Base-by-base conservation (phyloP, 208 protist genomes). In the Lotmaria passim region DNA sequence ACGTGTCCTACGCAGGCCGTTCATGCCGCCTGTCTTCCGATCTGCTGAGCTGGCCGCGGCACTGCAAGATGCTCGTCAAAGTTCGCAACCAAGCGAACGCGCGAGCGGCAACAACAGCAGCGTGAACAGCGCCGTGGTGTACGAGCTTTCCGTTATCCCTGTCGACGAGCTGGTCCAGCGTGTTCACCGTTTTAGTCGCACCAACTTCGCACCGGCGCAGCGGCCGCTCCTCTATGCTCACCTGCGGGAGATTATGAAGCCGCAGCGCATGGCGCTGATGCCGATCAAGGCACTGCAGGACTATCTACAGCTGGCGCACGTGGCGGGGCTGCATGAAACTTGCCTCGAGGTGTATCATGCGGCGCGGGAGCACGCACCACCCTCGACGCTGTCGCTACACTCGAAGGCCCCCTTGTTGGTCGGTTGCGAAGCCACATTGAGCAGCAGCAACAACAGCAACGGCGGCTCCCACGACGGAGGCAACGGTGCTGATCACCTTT, bases 131-230 rank as follows among this genome's bases (percentile, higher is more conserved):
- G 24, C 44, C 30, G 34, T 34, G 11, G 15, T 64, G 14, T 77
- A 80, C 14, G 81, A 87, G 62, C 51, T 89, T 2, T 34, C 73
- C 10, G 50, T 85, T 7, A 46, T 89, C 33, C 73, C 83, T 10
- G 47, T 51, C 17, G 86, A 90, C 19, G 81, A 81, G 30, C 78
- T 94, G 36, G 50, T 64, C 11, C 82, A 78, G 36, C 83, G 83
- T 19, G 31, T 94, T 11, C 74, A 90, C 58, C 78, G 79, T 7
- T 94, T 91, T 67, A 94, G 89, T 50, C 80, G 83, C 28, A 69
- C 72, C 8, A 86, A 88, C 61, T 90, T 91, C 75, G 78, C 77
- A 28, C 51, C 36, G 0, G 65, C 50, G 6, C 78, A 89, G 34
- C 71, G 72, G 6, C 65, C 63, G 3, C 53, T 75, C 28, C 78